Evolutionary conservation across 164 flowering plant species (phyloP).

Genomic region (Tetracentron sinense): DNA sequence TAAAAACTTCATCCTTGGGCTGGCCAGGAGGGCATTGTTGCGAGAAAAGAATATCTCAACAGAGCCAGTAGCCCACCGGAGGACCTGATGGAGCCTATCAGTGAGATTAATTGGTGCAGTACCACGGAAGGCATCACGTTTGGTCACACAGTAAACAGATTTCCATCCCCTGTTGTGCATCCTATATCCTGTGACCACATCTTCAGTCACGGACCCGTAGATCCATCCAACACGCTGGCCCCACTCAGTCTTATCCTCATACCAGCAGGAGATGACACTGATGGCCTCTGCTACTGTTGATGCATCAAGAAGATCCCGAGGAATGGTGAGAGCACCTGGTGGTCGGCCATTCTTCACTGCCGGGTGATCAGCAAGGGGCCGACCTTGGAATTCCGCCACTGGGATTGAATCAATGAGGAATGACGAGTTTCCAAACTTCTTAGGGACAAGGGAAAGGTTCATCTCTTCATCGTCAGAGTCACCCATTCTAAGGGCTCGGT

Average conservation of each 20-base stretch:
- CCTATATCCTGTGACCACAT: constrained; percentile 76
- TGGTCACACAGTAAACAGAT: constrained; percentile 77
- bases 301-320: constrained; percentile 73
- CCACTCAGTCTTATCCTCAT: constrained; percentile 90
- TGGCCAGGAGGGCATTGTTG: constrained; percentile 70
- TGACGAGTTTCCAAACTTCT: constrained; percentile 75
- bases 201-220: constrained; percentile 85
- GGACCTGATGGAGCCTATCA: constrained; percentile 84
- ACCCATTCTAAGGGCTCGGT: constrained; percentile 42
- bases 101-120: constrained; percentile 87
- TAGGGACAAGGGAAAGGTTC: constrained; percentile 48
- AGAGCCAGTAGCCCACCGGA: constrained; percentile 90
- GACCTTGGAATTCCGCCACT: constrained; percentile 80
- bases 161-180: constrained; percentile 88
- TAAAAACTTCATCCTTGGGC: constrained; percentile 52
- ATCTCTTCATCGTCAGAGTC: constrained; percentile 55
- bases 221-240: constrained; percentile 80
- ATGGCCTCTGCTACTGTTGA: constrained; percentile 75
- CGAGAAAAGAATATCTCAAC: constrained; percentile 87
- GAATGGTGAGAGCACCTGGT: constrained; percentile 72
- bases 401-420: constrained; percentile 71
- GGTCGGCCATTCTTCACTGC: constrained; percentile 64
- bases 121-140: constrained; percentile 79
- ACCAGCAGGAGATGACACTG: constrained; percentile 70
- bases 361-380: constrained; percentile 81